Percentiles rank a stretch among this genome's conserved stretches.
Conservation (phyloP, 768 basidiomycete genomes). For the Sutorius australiensis region DNA sequence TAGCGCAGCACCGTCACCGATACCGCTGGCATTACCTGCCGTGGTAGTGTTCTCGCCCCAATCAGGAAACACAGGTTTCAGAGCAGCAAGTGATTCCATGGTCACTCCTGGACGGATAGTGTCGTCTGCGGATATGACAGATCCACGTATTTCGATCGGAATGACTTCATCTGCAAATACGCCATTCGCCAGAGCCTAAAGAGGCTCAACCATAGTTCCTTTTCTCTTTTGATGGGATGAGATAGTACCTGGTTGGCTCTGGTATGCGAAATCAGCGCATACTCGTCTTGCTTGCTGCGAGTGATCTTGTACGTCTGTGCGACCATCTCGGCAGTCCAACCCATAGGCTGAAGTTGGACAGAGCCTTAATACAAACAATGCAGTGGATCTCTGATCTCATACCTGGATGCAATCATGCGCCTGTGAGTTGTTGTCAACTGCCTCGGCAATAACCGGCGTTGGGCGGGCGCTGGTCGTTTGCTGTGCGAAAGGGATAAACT, state of each 20-base stretch:
- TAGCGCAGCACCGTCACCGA: constrained; percentile 91
- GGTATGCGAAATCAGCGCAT: constrained; percentile 82
- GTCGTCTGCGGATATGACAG: constrained; percentile 70
- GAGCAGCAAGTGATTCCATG: constrained; percentile 62
- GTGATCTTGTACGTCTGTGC: constrained; percentile 75
- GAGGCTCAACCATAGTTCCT: not conserved
- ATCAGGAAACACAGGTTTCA: constrained; percentile 85
- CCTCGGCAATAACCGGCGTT: constrained; percentile 60
- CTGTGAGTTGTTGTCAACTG: constrained; percentile 53
- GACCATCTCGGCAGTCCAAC: constrained; percentile 93
- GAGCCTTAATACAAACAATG: not conserved
- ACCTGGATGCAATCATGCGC: constrained; percentile 76
- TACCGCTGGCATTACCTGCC: constrained; percentile 81
- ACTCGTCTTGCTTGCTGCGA: constrained; percentile 83
- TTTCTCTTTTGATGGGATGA: not conserved
- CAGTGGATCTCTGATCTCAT: not conserved
- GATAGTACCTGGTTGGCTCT: constrained; percentile 61
- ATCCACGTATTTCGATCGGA: constrained; percentile 73
- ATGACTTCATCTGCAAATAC: constrained; percentile 87
- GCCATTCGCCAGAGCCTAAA: constrained; percentile 61
- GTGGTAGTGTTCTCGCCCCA: constrained; percentile 73
- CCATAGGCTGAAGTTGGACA: constrained; percentile 64
- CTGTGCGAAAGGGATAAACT: not conserved
- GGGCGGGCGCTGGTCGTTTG: constrained; percentile 56
- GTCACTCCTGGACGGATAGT: constrained; percentile 86